Evolutionary conservation across 495 filamentous ascomycete genomes (phyloP), one percentile per base, ranked within the genome.

Genomic region (Jackrogersella multiformis): DNA sequence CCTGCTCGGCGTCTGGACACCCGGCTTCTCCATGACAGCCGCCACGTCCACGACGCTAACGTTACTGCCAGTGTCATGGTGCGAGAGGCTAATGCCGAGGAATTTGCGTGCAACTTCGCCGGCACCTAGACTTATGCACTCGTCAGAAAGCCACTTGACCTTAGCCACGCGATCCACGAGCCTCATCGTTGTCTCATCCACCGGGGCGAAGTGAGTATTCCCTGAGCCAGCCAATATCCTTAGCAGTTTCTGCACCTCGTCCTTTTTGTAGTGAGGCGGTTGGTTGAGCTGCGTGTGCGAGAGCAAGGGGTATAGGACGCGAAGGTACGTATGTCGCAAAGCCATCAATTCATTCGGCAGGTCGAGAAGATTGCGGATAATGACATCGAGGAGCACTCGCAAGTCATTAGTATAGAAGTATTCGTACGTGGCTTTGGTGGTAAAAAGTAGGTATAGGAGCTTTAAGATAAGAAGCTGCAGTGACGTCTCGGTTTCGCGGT

Each of bases 361-460:
- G 74, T 99, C 95, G 35, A 98, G 86, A 10, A 99, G 83, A 68
- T 99, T 99, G 34, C 95, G 93, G 57, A 99, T 92, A 54, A 98
- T 91, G 71, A 99, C 94, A 71, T 99, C 95, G 38, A 98, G 86
- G 12, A 99, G 86, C 10, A 99, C 95, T 39, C 92, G 91, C 6
- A 99, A 84, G 72, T 99, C 95, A 75, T 99, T 99, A 16, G 92
- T 97, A 73, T 97, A 99, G 76, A 99, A 99, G 76, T 98, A 99
- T 76, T 99, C 95, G 76, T 93, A 90, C 1, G 96, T 99, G 24
- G 90, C 86, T 3, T 87, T 85, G 10, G 92, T 97, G 8, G 93
- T 96, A 78, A 98, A 98, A 8, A 98, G 85, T 38, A 99, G 87
- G 76, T 97, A 99, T 24, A 99, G 82, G 15, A 97, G 87, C 73